Conservation (phyloP, 768 basidiomycete species). For the Phylloporus scabripes region DNA sequence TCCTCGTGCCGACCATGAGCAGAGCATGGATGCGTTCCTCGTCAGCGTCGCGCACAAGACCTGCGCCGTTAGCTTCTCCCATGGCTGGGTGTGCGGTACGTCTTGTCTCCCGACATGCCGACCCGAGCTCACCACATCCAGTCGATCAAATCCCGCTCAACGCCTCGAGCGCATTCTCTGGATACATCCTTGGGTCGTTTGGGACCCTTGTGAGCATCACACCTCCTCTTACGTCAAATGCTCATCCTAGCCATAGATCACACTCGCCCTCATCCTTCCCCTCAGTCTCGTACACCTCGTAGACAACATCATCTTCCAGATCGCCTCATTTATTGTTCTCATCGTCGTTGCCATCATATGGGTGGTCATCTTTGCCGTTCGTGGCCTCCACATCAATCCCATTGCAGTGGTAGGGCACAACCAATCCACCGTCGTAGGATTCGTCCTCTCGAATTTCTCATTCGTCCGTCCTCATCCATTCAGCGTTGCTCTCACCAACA, state of each 20-base stretch:
- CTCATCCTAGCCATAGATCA: conserved; percentile 14
- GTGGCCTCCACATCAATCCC: conserved; percentile 6
- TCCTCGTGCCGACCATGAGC: not conserved
- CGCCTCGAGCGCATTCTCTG: conserved; percentile 15
- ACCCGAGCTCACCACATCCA: conserved; percentile 1
- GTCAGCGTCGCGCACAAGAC: conserved; percentile 22
- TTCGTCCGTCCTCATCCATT: conserved; percentile 13
- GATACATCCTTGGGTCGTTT: conserved; percentile 20
- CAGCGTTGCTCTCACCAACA: not conserved
- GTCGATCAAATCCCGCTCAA: conserved; percentile 10
- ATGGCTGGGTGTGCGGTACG: conserved; percentile 21
- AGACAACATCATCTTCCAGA: conserved; percentile 22
- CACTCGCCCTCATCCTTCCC: conserved; percentile 15
- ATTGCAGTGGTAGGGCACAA: conserved; percentile 14
- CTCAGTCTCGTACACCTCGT: conserved; percentile 23
- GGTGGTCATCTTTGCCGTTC: conserved; percentile 14
- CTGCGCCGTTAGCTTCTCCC: conserved; percentile 20
- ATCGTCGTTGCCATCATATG: conserved; percentile 17
- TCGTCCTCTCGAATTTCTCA: conserved; percentile 22
- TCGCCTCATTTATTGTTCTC: conserved; percentile 19
- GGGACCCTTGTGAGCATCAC: conserved; percentile 15
- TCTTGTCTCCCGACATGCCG: not conserved
- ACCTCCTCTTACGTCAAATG: not conserved
- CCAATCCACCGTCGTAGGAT: conserved; percentile 21
- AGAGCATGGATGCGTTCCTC: conserved; percentile 24